Base-by-base conservation (phyloP, 352 stramenopile genomes). In the Pythium utonaiense region DNA sequence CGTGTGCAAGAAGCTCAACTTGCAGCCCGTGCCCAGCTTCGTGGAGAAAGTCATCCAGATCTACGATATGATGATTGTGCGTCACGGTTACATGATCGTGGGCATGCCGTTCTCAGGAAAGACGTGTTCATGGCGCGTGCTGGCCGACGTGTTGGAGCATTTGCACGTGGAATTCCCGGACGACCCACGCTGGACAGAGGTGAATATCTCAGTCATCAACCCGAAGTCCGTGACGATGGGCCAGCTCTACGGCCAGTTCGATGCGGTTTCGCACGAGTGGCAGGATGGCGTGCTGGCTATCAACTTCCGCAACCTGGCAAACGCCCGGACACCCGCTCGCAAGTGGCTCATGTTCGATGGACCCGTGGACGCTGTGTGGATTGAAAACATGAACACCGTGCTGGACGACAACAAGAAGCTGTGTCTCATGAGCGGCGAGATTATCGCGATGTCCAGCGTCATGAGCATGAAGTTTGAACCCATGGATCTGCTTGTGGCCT, bases 381-480 rank as follows among this genome's bases (percentile, higher is more conserved):
- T 98, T 62, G 92, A 98, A 52, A 98, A 98, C 70, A 98, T 98
- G 91, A 98, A 98, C 71, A 98, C 91, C 1, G 91, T 97, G 34
- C 67, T 97, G 14, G 89, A 97, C 60, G 89, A 97, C 63, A 97
- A 96, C 76, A 97, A 97, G 70, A 97, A 98, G 70, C 77, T 98
- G 5, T 98, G 92, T 42, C 68, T 98, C 7, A 98, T 97, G 89
- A 96, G 81, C 48, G 93, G 92, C 30, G 92, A 98, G 72, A 98
- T 98, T 58, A 96, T 98, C 58, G 94, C 93, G 24, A 98, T 98
- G 92, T 96, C 80, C 36, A 65, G 90, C 17, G 82, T 91, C 28
- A 98, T 98, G 90, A 97, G 89, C 55, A 98, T 98, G 93, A 97
- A 98, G 77, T 98, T 98, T 48, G 94, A 98, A 67, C 89, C 91